Evolutionary conservation across 495 filamentous ascomycete species (phyloP).

Genomic region (Tetracladium marchalianum): DNA sequence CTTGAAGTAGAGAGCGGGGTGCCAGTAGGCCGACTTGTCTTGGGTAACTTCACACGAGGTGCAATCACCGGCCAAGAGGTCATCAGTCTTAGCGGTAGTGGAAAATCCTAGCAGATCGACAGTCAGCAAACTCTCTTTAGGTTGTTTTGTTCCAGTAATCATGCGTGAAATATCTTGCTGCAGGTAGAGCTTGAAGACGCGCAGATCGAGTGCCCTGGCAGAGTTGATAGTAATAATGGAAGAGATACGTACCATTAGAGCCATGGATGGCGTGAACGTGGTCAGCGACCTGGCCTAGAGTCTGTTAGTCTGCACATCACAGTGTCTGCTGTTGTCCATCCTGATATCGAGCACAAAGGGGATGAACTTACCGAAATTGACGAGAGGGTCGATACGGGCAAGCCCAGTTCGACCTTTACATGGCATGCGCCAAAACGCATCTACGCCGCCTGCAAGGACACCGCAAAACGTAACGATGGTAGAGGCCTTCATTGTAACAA

Average conservation of each 20-base stretch:
- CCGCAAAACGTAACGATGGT: too few species aligned
- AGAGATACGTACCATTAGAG: slow-evolving; percentile 38
- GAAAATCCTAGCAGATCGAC: slow-evolving; percentile 33
- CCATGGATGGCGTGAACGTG: slow-evolving; percentile 74
- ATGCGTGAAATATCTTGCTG: too few species aligned
- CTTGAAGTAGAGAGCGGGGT: slow-evolving; percentile 53
- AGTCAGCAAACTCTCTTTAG: not conserved
- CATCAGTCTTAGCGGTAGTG: slow-evolving; percentile 30
- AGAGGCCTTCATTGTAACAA: too few species aligned
- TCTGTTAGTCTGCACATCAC: too few species aligned
- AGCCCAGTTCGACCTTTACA: slow-evolving; percentile 59
- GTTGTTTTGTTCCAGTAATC: too few species aligned
- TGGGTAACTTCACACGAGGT: slow-evolving; percentile 53
- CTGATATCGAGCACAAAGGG: slow-evolving; percentile 8
- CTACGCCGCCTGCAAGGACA: slow-evolving; percentile 24
- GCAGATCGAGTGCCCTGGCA: not conserved
- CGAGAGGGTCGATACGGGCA: slow-evolving; percentile 63
- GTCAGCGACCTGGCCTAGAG: slow-evolving; percentile 25
- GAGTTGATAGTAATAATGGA: not conserved
- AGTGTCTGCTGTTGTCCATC: too few species aligned
- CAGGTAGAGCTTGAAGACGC: not conserved
- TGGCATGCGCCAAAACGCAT: slow-evolving; percentile 84
- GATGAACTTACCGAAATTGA: slow-evolving; percentile 23
- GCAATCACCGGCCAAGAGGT: slow-evolving; percentile 44
- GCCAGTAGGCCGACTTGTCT: slow-evolving; percentile 66